Evolutionary conservation across 441 rosid species (phyloP).

Genomic region (Bruguiera hainesii): DNA sequence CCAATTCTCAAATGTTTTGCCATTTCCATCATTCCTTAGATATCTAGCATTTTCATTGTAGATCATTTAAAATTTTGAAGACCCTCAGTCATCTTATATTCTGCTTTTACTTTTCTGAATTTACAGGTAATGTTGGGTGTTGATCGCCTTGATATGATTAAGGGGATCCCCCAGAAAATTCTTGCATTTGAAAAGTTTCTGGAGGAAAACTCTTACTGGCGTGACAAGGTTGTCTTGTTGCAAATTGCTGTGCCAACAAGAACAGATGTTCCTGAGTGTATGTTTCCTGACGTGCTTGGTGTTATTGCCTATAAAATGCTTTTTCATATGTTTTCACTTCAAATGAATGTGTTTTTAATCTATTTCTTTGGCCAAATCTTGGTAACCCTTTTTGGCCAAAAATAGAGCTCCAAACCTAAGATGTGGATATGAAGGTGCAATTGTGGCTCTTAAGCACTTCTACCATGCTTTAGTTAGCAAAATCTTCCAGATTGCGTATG

Average conservation of each 20-base stretch:
- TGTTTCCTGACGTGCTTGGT: slow-evolving; percentile 26
- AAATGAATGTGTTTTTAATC: neutral
- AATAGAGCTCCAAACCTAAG: neutral
- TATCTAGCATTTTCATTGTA: neutral
- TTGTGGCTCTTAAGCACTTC: too few relatives aligned
- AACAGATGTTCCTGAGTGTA: slow-evolving; percentile 99
- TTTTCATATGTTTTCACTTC: neutral
- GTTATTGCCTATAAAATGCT: slow-evolving; percentile 14
- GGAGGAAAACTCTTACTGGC: slow-evolving; percentile 91
- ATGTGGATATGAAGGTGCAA: neutral
- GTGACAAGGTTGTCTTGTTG: slow-evolving; percentile 92
- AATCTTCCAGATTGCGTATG: too few relatives aligned
- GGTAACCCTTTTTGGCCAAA: neutral
- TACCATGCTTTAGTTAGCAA: too few relatives aligned
- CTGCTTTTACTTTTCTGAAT: slow-evolving; percentile 6
- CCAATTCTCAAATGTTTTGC: too few relatives aligned
- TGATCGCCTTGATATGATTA: slow-evolving; percentile 99
- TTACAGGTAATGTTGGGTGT: slow-evolving; percentile 96
- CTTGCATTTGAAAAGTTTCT: slow-evolving; percentile 99
- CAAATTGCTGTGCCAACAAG: slow-evolving; percentile 99
- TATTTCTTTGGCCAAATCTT: slow-evolving; percentile 1
- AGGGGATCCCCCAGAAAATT: slow-evolving; percentile 99
- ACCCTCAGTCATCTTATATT: slow-evolving; percentile 12
- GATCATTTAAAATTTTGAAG: neutral
- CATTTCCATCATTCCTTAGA: too few relatives aligned